Evolutionary conservation across 1,284 basidiomycete species (phyloP).

Genomic region (Cerrena zonata): DNA sequence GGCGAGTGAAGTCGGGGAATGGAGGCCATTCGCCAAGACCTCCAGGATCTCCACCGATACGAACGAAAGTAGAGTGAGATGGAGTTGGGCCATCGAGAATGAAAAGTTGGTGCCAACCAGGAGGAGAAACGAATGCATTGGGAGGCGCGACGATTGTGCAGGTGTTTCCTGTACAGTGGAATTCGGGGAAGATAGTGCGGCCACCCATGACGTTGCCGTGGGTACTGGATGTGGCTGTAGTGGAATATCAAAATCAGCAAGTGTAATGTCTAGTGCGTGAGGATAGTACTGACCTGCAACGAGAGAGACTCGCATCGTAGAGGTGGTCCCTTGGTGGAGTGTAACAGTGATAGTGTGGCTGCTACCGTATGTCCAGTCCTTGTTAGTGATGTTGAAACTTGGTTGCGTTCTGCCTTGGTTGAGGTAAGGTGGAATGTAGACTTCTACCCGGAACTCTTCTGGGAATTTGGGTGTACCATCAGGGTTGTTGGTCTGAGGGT

Average conservation of each 20-base stretch:
- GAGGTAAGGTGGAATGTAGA: slow-evolving; percentile 71
- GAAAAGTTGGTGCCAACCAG: slow-evolving; percentile 72
- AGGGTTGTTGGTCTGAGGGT: slow-evolving; percentile 49
- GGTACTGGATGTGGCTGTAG: slow-evolving; percentile 64
- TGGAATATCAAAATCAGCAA: slow-evolving; percentile 7
- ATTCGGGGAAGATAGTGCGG: slow-evolving; percentile 63
- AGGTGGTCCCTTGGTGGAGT: slow-evolving; percentile 49
- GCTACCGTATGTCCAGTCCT: slow-evolving; percentile 57
- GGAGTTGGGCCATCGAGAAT: slow-evolving; percentile 71
- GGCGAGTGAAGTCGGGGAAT: slow-evolving; percentile 55
- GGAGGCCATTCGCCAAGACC: slow-evolving; percentile 64
- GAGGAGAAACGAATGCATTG: slow-evolving; percentile 59
- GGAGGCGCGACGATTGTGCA: slow-evolving; percentile 69
- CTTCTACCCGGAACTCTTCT: slow-evolving; percentile 72
- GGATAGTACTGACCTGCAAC: slow-evolving; percentile 43
- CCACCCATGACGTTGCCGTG: slow-evolving; percentile 74
- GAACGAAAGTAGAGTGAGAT: slow-evolving; percentile 64
- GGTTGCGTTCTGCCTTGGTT: slow-evolving; percentile 53
- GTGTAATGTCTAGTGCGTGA: background rate
- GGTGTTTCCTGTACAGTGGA: slow-evolving; percentile 53
- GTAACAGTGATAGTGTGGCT: slow-evolving; percentile 48
- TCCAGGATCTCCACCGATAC: slow-evolving; percentile 69
- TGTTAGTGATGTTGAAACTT: slow-evolving; percentile 46
- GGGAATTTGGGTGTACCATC: slow-evolving; percentile 38
- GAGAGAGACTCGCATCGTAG: slow-evolving; percentile 58